A percentile compares a stretch with the other conserved stretches of the same genome.
Evolutionary conservation across 306 rosid species (phyloP).

Genomic region (Malus orientalis): DNA sequence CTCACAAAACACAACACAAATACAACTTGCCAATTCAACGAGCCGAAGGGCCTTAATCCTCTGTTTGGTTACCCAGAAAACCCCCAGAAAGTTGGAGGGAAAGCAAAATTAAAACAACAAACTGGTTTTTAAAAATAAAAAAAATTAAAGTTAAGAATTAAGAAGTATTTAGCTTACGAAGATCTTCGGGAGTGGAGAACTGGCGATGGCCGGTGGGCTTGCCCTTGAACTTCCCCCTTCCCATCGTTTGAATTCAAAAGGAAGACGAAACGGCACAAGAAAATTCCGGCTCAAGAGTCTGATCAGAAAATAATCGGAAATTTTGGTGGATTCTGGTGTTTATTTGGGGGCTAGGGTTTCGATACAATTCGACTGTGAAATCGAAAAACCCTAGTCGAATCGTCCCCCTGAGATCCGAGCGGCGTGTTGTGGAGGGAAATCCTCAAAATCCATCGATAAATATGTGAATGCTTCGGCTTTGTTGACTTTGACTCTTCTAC

Average conservation of each 20-base stretch:
- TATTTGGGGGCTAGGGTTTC: not conserved
- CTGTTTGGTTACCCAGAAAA: not conserved
- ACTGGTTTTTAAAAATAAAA: not conserved
- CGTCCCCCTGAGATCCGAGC: not conserved
- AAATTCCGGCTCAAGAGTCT: not conserved
- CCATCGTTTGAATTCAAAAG: conserved; percentile 34
- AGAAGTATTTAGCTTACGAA: conserved; percentile 39
- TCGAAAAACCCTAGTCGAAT: not conserved
- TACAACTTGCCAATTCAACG: not conserved
- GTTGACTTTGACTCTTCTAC: not conserved
- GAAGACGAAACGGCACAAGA: not conserved
- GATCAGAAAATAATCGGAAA: not conserved
- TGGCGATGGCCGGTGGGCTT: conserved; percentile 96
- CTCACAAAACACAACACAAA: not conserved
- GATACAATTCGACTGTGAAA: not conserved
- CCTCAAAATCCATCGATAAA: not conserved
- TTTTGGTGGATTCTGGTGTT: not conserved
- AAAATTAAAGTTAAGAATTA: not conserved
- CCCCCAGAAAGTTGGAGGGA: not conserved
- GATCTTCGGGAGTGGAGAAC: conserved; percentile 76
- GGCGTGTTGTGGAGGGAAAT: not conserved
- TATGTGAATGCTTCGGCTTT: not conserved
- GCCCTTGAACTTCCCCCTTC: conserved; percentile 86
- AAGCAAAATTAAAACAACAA: not conserved
- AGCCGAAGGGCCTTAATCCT: not conserved